These are phyloP conservation scores for Penicillium sp. DNA, from an alignment of 2,329 filamentous ascomycete genomes.

Conservation along the genomic window DNA sequence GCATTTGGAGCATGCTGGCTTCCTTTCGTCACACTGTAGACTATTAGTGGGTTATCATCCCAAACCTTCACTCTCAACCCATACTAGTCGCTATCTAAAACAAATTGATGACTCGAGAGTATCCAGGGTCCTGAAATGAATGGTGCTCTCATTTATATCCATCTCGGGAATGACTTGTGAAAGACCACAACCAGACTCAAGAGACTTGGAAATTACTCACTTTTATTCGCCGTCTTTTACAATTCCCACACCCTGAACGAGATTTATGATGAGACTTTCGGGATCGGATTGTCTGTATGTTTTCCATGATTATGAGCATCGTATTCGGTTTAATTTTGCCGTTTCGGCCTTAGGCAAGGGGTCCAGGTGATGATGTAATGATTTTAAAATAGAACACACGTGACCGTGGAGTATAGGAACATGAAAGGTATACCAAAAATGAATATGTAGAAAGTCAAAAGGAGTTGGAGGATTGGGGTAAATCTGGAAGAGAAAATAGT, in stretches of 20 bases:
- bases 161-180: background rate
- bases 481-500: background rate
- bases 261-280: slow-evolving; percentile 37
- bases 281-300: slow-evolving; percentile 10
- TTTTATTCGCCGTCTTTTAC: slow-evolving; percentile 37
- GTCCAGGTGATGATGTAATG: background rate
- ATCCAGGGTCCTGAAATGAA: background rate
- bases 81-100: background rate
- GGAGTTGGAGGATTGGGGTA: background rate
- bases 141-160: background rate
- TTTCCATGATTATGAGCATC: background rate
- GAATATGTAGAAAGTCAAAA: background rate
- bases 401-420: background rate
- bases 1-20: slow-evolving; percentile 33
- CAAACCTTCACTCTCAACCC: background rate
- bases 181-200: background rate
- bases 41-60: slow-evolving; percentile 4
- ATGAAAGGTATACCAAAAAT: background rate
- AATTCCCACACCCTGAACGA: slow-evolving; percentile 33
- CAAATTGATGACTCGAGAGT: slow-evolving; percentile 2
- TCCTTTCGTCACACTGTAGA: slow-evolving; percentile 35
- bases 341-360: background rate
- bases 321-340: slow-evolving; percentile 3
- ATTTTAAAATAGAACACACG: background rate
- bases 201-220: slow-evolving; percentile 18